phyloP scores from a whole-genome alignment of 2,329 filamentous ascomycete genomes.

The Sporothrix dimorphospora region DNA sequence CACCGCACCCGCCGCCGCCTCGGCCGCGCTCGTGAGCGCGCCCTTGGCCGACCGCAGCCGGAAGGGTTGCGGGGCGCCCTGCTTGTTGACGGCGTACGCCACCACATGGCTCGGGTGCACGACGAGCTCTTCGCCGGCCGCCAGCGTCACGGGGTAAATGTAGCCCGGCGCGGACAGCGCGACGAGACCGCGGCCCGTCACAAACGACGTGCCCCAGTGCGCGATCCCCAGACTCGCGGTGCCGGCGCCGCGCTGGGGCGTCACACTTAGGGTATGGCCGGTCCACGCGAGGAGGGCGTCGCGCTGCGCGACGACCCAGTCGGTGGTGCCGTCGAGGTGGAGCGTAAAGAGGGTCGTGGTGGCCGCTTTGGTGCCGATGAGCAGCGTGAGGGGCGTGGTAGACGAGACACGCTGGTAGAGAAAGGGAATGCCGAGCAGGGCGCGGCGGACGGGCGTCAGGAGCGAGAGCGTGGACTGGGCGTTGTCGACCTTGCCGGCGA shows the following conservation, averaged over 20 bases:
- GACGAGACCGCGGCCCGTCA: slow-evolving; percentile 85
- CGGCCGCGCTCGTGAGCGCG: slow-evolving; percentile 43
- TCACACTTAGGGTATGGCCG: slow-evolving; percentile 78
- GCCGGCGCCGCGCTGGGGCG: slow-evolving; percentile 61
- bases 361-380: slow-evolving; percentile 85
- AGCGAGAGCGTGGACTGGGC: slow-evolving; percentile 87
- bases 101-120: slow-evolving; percentile 90
- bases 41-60: slow-evolving; percentile 56
- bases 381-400: slow-evolving; percentile 81
- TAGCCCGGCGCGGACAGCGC: slow-evolving; percentile 86
- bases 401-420: slow-evolving; percentile 91
- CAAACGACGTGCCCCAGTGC: slow-evolving; percentile 87
- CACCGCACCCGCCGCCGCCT: background rate
- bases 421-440: slow-evolving; percentile 84
- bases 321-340: slow-evolving; percentile 87
- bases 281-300: slow-evolving; percentile 95
- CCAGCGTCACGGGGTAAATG: slow-evolving; percentile 81
- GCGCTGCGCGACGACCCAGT: slow-evolving; percentile 91
- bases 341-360: slow-evolving; percentile 85
- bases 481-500: slow-evolving; percentile 90
- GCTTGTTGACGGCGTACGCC: slow-evolving; percentile 78
- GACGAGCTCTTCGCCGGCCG: slow-evolving; percentile 84
- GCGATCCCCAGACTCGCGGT: slow-evolving; percentile 67
- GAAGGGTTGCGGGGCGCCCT: slow-evolving; percentile 74
- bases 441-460: slow-evolving; percentile 80